Percentiles rank a stretch among this genome's conserved stretches.
phyloP scores from a whole-genome alignment of 192 early-diverging fungal species.

The Dimargaris xerosporica region DNA sequence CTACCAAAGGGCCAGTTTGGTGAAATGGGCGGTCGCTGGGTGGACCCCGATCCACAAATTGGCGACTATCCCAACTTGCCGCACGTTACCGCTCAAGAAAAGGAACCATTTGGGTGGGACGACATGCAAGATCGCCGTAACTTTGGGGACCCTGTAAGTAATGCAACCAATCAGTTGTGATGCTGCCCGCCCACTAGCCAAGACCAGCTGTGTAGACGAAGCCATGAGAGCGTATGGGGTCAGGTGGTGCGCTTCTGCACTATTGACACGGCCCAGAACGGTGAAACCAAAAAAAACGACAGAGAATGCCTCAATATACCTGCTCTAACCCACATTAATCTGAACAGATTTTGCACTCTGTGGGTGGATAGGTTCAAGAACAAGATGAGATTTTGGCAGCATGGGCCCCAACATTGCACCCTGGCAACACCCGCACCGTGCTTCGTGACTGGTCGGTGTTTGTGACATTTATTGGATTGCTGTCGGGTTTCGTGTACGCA shows the following conservation, averaged over 20 bases:
- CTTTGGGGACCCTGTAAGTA: constrained; percentile 50
- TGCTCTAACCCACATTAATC: too few species aligned
- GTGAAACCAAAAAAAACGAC: too few species aligned
- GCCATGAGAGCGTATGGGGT: too few species aligned
- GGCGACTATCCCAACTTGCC: constrained; percentile 63
- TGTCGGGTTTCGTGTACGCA: background rate
- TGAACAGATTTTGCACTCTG: too few species aligned
- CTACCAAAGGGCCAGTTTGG: background rate
- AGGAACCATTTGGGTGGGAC: constrained; percentile 48
- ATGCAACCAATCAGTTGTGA: background rate
- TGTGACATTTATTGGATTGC: constrained; percentile 5
- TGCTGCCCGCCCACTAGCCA: too few species aligned
- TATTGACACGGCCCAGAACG: too few species aligned
- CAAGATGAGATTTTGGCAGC: constrained; percentile 55
- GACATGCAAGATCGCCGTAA: constrained; percentile 60
- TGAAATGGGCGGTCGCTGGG: constrained; percentile 7
- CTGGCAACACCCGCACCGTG: constrained; percentile 2
- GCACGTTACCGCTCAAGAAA: constrained; percentile 38
- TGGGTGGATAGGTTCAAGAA: constrained; percentile 27
- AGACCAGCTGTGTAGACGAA: too few species aligned
- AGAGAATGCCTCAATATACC: too few species aligned
- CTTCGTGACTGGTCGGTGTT: constrained; percentile 1
- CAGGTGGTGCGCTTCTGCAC: too few species aligned
- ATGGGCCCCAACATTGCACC: constrained; percentile 51
- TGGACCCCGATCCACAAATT: constrained; percentile 50